A percentile compares a stretch with the other conserved stretches of the same genome.
Evolutionary conservation across 1,284 basidiomycete genomes (phyloP).

Genomic region (Ganoderma meredithae): DNA sequence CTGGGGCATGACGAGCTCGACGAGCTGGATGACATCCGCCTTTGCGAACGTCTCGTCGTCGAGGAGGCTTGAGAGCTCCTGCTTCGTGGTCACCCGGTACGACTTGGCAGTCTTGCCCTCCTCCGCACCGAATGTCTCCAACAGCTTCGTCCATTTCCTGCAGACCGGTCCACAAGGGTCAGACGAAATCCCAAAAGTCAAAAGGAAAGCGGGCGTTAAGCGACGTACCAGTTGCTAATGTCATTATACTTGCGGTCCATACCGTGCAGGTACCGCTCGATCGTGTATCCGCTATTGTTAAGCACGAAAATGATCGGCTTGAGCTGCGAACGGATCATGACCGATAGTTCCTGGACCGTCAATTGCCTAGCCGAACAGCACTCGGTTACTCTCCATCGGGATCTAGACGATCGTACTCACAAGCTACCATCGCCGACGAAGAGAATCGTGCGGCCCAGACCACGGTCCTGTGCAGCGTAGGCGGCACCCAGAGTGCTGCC

Average conservation of each 20-base stretch:
- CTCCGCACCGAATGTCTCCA: constrained; percentile 64
- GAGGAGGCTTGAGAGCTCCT: constrained; percentile 70
- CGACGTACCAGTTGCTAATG: constrained; percentile 64
- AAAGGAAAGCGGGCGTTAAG: neutral
- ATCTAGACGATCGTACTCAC: constrained; percentile 45
- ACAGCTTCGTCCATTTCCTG: constrained; percentile 66
- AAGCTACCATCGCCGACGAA: constrained; percentile 90
- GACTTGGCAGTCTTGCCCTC: constrained; percentile 66
- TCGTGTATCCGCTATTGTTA: constrained; percentile 91
- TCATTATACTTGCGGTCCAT: constrained; percentile 74
- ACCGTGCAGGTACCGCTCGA: constrained; percentile 85
- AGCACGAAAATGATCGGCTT: constrained; percentile 87
- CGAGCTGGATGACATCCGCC: constrained; percentile 74
- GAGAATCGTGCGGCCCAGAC: constrained; percentile 74
- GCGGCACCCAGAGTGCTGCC: constrained; percentile 81
- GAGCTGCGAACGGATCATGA: constrained; percentile 74
- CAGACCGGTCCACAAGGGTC: neutral
- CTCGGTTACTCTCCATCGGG: neutral
- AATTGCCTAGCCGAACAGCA: constrained; percentile 58
- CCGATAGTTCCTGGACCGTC: constrained; percentile 79
- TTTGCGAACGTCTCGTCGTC: constrained; percentile 62
- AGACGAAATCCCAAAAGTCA: neutral
- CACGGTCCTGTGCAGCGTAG: constrained; percentile 76
- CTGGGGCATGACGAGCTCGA: constrained; percentile 81
- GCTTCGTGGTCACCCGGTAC: constrained; percentile 70